A percentile compares a stretch with the other conserved stretches of the same genome.
Evolutionary conservation across 2,329 filamentous ascomycete genomes (phyloP).

Genomic region (Hypoxylon sp.): DNA sequence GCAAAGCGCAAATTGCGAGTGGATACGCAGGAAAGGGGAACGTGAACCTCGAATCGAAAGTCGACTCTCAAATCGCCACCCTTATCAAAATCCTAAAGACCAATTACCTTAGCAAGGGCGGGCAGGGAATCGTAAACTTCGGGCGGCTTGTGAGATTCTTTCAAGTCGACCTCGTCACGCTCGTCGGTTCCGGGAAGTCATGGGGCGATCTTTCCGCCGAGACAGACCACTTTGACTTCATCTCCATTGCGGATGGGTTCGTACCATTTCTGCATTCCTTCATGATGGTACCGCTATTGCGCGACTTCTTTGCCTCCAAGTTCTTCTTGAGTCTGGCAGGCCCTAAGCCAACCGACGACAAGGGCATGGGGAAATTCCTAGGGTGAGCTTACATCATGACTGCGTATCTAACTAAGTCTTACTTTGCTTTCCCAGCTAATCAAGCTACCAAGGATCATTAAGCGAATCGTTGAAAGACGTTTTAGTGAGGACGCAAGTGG

Average conservation of each 20-base stretch:
- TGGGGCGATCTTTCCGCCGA: constrained; percentile 46
- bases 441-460: constrained; percentile 33
- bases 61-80: constrained; percentile 42
- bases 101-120: constrained; percentile 34
- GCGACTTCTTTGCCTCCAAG: constrained; percentile 41
- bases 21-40: constrained; percentile 48
- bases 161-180: constrained; percentile 46
- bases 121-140: constrained; percentile 39
- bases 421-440: constrained; percentile 14
- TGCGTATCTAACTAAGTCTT: too few species aligned
- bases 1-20: constrained; percentile 45
- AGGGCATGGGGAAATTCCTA: constrained; percentile 44
- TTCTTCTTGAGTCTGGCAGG: constrained; percentile 43
- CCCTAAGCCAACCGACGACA: constrained; percentile 42
- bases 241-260: constrained; percentile 38
- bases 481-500: constrained; percentile 26
- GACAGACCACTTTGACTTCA: constrained; percentile 45
- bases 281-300: constrained; percentile 43
- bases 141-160: constrained; percentile 43
- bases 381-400: constrained; percentile 36
- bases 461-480: constrained; percentile 37
- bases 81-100: constrained; percentile 41
- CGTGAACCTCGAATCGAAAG: constrained; percentile 45
- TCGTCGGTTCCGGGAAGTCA: constrained; percentile 41
- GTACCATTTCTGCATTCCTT: constrained; percentile 42